phyloP scores from a whole-genome alignment of 306 rosid genomes.

The Medicago arabica region DNA sequence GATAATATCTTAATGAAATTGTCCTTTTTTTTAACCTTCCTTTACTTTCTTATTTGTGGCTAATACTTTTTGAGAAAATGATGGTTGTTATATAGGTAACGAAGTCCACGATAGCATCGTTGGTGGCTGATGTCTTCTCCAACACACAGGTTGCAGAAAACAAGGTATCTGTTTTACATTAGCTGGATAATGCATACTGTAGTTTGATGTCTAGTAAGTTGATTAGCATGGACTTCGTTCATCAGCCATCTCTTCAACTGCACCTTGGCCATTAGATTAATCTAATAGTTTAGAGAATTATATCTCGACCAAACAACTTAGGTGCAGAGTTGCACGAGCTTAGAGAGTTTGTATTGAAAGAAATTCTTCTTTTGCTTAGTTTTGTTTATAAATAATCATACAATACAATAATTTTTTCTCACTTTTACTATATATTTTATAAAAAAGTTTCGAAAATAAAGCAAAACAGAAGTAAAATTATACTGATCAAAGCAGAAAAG shows the following conservation, averaged over 20 bases:
- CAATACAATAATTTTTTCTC: background rate
- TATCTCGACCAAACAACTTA: background rate
- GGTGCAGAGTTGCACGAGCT: background rate
- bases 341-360: background rate
- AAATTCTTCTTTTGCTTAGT: background rate
- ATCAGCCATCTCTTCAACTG: background rate
- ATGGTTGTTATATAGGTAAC: constrained; percentile 60
- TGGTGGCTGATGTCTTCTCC: constrained; percentile 88
- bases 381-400: background rate
- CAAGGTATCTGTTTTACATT: constrained; percentile 61
- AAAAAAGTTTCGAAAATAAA: background rate
- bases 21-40: constrained; percentile 6
- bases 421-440: background rate
- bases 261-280: background rate
- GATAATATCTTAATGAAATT: constrained; percentile 53
- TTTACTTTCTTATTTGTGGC: constrained; percentile 20
- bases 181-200: background rate
- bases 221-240: background rate
- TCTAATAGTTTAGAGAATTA: background rate
- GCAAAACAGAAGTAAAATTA: background rate
- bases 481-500: background rate
- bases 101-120: constrained; percentile 75
- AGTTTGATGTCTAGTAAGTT: constrained; percentile 9
- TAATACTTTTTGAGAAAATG: constrained; percentile 26
- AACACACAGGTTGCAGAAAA: constrained; percentile 93